Percentiles rank a stretch among this genome's conserved stretches.
Conservation (phyloP, 768 basidiomycete genomes). For the Leccinum variicolor region DNA sequence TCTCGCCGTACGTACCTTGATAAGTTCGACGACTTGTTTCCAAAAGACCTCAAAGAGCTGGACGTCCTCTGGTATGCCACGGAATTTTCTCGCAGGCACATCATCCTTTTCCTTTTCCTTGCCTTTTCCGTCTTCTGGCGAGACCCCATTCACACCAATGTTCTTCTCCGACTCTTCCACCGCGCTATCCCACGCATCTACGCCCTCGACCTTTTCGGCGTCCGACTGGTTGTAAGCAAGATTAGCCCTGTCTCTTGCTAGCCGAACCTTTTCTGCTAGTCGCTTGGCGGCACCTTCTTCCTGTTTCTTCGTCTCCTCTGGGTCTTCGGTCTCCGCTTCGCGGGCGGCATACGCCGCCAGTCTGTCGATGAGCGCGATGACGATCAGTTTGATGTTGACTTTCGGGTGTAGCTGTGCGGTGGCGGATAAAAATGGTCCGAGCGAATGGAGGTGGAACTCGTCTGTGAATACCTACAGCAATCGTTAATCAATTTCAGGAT, state of each 20-base stretch:
- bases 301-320: slow-evolving; percentile 88
- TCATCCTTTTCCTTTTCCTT: slow-evolving; percentile 65
- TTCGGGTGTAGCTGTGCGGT: slow-evolving; percentile 96
- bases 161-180: slow-evolving; percentile 22
- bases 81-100: slow-evolving; percentile 69
- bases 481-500: background rate
- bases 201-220: slow-evolving; percentile 14
- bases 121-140: slow-evolving; percentile 28
- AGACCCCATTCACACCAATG: slow-evolving; percentile 17
- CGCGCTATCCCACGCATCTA: slow-evolving; percentile 26
- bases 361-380: slow-evolving; percentile 95
- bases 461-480: slow-evolving; percentile 87
- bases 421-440: slow-evolving; percentile 94
- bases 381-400: slow-evolving; percentile 98
- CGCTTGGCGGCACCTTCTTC: slow-evolving; percentile 91
- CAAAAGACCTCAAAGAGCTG: slow-evolving; percentile 99
- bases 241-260: slow-evolving; percentile 57
- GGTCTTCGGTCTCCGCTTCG: slow-evolving; percentile 95
- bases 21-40: slow-evolving; percentile 93
- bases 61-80: slow-evolving; percentile 94
- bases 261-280: slow-evolving; percentile 81
- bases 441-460: slow-evolving; percentile 94
- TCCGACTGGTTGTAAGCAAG: slow-evolving; percentile 46
- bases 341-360: slow-evolving; percentile 94
- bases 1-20: slow-evolving; percentile 63